Conservation (phyloP, 768 basidiomycete genomes). For the Leccinum olivaceopallidum region DNA sequence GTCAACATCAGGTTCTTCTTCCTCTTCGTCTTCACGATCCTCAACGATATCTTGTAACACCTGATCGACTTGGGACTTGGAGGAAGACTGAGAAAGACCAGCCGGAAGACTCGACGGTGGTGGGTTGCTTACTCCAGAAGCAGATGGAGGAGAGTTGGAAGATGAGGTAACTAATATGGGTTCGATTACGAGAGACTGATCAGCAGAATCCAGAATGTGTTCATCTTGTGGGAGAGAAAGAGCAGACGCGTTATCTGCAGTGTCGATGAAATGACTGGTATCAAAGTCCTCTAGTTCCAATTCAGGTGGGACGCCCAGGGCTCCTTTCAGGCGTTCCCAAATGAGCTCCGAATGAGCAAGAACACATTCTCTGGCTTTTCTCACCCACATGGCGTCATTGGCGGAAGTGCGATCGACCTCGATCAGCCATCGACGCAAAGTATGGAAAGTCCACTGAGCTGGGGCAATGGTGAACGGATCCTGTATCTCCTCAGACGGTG, state of each 20-base stretch:
- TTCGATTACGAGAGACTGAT: constrained; percentile 42
- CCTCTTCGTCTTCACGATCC: constrained; percentile 54
- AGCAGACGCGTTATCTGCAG: background rate
- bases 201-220: constrained; percentile 1
- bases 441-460: constrained; percentile 66
- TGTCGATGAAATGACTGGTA: background rate
- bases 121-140: constrained; percentile 30
- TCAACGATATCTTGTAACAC: constrained; percentile 57
- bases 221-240: constrained; percentile 1
- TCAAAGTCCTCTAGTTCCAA: constrained; percentile 60
- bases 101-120: constrained; percentile 41
- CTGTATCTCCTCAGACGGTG: constrained; percentile 29
- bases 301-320: constrained; percentile 85
- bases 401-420: constrained; percentile 59
- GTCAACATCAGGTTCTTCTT: constrained; percentile 27
- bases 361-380: constrained; percentile 72
- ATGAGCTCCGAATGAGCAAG: constrained; percentile 78
- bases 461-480: constrained; percentile 53
- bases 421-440: constrained; percentile 71
- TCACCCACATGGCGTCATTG: constrained; percentile 73
- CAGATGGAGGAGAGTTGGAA: constrained; percentile 17
- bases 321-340: constrained; percentile 90
- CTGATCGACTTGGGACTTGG: constrained; percentile 28
- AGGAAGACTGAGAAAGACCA: constrained; percentile 31
- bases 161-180: constrained; percentile 47